phyloP scores from a whole-genome alignment of 192 early-diverging fungal species.

The Coemansia sp. region DNA sequence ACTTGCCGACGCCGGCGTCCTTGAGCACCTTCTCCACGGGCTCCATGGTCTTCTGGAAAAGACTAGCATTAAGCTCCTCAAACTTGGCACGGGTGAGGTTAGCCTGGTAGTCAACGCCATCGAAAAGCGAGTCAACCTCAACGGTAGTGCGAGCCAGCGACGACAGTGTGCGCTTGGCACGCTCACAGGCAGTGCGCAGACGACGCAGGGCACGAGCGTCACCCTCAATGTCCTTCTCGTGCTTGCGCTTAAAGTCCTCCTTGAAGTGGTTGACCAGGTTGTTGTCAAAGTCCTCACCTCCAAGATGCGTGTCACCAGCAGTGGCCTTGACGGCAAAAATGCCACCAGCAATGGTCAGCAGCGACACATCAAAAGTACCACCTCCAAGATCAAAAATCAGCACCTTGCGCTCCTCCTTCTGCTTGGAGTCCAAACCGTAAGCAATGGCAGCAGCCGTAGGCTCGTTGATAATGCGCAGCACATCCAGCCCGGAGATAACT shows the following conservation, averaged over 20 bases:
- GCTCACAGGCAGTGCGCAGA: constrained; percentile 73
- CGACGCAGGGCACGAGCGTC: constrained; percentile 73
- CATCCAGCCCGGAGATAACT: constrained; percentile 78
- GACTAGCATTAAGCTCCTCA: constrained; percentile 68
- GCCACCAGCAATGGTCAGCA: constrained; percentile 71
- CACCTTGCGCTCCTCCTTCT: constrained; percentile 70
- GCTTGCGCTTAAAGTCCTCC: constrained; percentile 65
- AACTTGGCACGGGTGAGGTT: constrained; percentile 80
- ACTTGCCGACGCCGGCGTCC: constrained; percentile 76
- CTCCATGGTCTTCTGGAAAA: constrained; percentile 69
- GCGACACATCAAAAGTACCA: constrained; percentile 85
- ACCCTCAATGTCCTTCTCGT: constrained; percentile 69
- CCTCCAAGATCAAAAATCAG: constrained; percentile 84
- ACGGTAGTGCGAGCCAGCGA: constrained; percentile 68
- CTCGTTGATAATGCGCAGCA: constrained; percentile 90
- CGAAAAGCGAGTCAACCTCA: constrained; percentile 74
- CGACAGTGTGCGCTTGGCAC: constrained; percentile 75
- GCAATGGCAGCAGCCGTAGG: constrained; percentile 87
- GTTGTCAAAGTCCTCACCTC: constrained; percentile 82
- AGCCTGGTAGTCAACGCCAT: constrained; percentile 71
- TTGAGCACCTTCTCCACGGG: constrained; percentile 71
- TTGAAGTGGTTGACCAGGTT: constrained; percentile 58
- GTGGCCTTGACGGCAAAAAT: constrained; percentile 81
- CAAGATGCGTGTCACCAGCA: constrained; percentile 80
- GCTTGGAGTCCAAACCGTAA: constrained; percentile 79